Evolutionary conservation across 148 eudicot genomes (phyloP).

Genomic region (Nyssa sinensis): DNA sequence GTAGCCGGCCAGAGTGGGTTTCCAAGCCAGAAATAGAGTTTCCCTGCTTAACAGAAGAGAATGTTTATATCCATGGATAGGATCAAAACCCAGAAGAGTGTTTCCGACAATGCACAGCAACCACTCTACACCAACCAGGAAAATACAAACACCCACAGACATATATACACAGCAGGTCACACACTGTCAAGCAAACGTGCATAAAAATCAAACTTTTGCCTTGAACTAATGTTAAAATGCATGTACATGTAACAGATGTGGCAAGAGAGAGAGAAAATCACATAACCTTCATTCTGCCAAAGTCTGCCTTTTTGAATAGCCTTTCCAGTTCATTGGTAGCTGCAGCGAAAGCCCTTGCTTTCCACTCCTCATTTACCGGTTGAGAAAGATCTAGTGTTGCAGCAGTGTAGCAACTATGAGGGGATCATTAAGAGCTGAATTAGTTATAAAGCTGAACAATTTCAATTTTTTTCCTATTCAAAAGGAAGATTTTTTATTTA

Average conservation of each 20-base stretch:
- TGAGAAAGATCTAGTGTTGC: constrained; percentile 80
- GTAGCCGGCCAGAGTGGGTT: not conserved
- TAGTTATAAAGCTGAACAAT: constrained; percentile 4
- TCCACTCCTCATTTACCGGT: constrained; percentile 57
- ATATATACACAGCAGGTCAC: not conserved
- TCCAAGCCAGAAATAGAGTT: not conserved
- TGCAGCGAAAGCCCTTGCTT: constrained; percentile 75
- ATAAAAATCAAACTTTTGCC: not conserved
- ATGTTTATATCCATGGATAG: not conserved
- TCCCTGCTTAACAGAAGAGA: not conserved
- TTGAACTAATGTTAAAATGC: not conserved
- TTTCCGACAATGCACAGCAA: not conserved
- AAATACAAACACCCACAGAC: not conserved
- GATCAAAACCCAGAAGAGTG: not conserved
- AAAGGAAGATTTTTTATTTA: not conserved
- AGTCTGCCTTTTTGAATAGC: constrained; percentile 81
- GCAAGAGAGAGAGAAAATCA: not conserved
- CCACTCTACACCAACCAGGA: not conserved
- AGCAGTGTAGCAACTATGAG: constrained; percentile 62
- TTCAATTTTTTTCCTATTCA: not conserved
- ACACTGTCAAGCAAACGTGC: not conserved
- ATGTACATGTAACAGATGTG: not conserved
- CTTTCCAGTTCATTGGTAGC: constrained; percentile 92
- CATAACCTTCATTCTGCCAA: constrained; percentile 80
- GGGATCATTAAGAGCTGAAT: constrained; percentile 19